These are phyloP conservation scores for Pyricularia pennisetigena DNA, from an alignment of 2,329 filamentous ascomycete genomes.

Conservation along the genomic window DNA sequence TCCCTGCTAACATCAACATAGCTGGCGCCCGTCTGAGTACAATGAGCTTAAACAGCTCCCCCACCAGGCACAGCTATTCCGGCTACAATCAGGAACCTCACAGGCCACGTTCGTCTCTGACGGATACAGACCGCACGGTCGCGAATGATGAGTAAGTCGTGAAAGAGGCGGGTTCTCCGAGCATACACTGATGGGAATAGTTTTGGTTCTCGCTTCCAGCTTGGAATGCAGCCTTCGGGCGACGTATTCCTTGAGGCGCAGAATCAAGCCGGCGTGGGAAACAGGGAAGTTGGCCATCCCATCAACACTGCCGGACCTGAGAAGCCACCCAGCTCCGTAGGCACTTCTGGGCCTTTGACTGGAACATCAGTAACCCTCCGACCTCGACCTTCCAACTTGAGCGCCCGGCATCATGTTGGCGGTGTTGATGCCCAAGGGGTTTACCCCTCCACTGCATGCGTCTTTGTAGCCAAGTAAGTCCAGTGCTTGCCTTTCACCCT, in stretches of 20 bases:
- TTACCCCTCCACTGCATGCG: slow-evolving; percentile 45
- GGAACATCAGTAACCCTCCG: slow-evolving; percentile 4
- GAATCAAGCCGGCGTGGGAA: background rate
- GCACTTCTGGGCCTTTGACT: background rate
- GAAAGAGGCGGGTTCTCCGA: background rate
- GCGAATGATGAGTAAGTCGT: background rate
- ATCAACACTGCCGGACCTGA: background rate
- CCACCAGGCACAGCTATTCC: background rate
- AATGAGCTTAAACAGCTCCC: slow-evolving; percentile 2
- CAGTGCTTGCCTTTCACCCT: background rate
- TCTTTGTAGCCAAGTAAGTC: slow-evolving; percentile 58
- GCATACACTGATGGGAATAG: background rate
- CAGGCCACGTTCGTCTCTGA: background rate
- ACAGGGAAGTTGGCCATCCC: background rate
- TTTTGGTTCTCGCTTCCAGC: slow-evolving; percentile 7
- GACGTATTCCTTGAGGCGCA: slow-evolving; percentile 9
- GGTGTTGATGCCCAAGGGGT: slow-evolving; percentile 38
- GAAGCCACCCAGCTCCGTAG: background rate
- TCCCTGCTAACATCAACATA: background rate
- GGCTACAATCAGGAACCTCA: background rate
- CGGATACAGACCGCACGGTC: background rate
- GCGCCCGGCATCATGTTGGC: slow-evolving; percentile 11
- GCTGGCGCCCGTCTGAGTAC: slow-evolving; percentile 5
- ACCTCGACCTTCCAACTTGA: slow-evolving; percentile 9
- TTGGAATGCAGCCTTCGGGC: slow-evolving; percentile 9